Evolutionary conservation across 345 rosid species (phyloP).

Genomic region (thale cress (Arabidopsis thaliana)): DNA sequence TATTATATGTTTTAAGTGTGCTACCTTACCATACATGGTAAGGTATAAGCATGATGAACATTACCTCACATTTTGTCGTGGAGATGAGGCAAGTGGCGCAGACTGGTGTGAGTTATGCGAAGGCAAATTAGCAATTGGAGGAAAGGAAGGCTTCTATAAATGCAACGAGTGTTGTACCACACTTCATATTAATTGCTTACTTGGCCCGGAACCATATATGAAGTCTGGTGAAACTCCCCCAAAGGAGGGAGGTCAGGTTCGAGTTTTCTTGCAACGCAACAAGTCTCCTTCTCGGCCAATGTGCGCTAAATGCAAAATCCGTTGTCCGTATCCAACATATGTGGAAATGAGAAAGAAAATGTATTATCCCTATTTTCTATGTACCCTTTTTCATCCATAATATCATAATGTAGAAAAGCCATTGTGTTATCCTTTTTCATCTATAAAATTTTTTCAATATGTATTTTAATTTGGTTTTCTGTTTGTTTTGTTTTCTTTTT

Average conservation of each 20-base stretch:
- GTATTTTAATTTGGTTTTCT: too few species aligned
- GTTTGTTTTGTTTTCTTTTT: too few species aligned
- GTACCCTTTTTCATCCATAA: too few species aligned
- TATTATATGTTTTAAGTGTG: not conserved
- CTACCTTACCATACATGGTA: not conserved
- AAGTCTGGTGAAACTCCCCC: not conserved
- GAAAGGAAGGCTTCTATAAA: not conserved
- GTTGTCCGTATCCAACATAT: not conserved
- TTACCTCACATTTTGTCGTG: slow-evolving; percentile 13
- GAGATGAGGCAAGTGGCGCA: not conserved
- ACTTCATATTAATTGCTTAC: slow-evolving; percentile 8
- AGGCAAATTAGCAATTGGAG: not conserved
- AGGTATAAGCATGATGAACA: slow-evolving; percentile 30
- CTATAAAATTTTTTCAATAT: too few species aligned
- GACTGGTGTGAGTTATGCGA: slow-evolving; percentile 22
- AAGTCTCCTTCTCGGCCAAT: not conserved
- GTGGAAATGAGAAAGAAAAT: too few species aligned
- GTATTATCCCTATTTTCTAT: too few species aligned
- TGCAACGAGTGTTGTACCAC: slow-evolving; percentile 25
- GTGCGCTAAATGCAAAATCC: not conserved
- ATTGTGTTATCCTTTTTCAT: too few species aligned
- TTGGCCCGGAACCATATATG: not conserved
- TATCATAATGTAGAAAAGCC: too few species aligned
- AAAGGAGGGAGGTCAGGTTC: too few species aligned
- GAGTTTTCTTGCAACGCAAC: not conserved